phyloP scores from a whole-genome alignment of 331 rosid genomes.

The Phaseolus coccineus region DNA sequence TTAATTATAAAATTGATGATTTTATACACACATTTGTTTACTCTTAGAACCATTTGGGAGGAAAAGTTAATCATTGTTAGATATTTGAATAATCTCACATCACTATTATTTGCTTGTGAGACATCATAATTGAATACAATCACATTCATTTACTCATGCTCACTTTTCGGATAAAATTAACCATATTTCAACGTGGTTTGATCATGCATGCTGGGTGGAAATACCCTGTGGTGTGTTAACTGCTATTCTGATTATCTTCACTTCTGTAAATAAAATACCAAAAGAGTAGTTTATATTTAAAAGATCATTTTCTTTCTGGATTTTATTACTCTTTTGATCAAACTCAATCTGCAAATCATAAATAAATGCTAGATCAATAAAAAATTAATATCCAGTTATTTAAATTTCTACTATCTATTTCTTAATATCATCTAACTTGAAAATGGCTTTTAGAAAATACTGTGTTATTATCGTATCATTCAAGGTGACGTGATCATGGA shows the following conservation, averaged over 20 bases:
- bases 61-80: neutral
- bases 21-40: neutral
- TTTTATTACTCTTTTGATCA: constrained; percentile 22
- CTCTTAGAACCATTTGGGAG: neutral
- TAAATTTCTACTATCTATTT: constrained; percentile 16
- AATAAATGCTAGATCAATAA: constrained; percentile 24
- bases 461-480: constrained; percentile 12
- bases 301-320: constrained; percentile 32
- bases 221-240: neutral
- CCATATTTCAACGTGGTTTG: neutral
- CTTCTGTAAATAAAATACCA: constrained; percentile 9
- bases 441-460: constrained; percentile 18
- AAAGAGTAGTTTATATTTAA: neutral
- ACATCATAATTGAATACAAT: neutral
- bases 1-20: neutral
- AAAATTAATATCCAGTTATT: constrained; percentile 11
- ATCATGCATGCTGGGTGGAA: neutral
- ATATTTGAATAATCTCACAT: neutral
- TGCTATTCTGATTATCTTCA: neutral
- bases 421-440: constrained; percentile 12
- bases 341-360: constrained; percentile 7
- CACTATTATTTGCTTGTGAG: neutral
- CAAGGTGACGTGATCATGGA: constrained; percentile 27
- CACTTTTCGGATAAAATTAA: neutral
- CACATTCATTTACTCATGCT: neutral